phyloP scores from a whole-genome alignment of 495 filamentous ascomycete species.

The Hypoxylon perforatum region DNA sequence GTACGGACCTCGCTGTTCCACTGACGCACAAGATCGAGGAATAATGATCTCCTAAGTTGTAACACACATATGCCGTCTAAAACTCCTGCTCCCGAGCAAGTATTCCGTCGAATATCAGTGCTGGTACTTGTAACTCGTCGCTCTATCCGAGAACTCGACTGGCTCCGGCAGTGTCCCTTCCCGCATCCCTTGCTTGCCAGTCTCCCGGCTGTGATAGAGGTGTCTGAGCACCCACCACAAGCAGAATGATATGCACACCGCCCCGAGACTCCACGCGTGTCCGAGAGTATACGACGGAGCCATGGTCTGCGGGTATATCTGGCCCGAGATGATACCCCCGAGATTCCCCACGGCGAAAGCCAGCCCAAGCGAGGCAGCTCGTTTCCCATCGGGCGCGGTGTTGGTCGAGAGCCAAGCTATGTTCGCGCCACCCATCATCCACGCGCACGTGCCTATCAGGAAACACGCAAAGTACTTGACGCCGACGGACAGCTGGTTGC shows the following conservation, averaged over 20 bases:
- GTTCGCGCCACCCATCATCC: conserved; percentile 56
- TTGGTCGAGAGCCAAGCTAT: conserved; percentile 69
- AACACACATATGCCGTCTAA: not conserved
- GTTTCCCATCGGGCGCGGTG: conserved; percentile 55
- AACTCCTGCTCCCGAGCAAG: no score
- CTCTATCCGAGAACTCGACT: conserved; percentile 36
- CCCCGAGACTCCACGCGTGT: conserved; percentile 47
- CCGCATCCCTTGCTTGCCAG: conserved; percentile 25
- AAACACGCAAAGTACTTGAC: conserved; percentile 74
- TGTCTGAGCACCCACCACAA: conserved; percentile 43
- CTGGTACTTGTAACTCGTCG: conserved; percentile 43
- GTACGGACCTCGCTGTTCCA: no score
- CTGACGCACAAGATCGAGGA: no score
- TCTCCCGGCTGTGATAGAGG: conserved; percentile 41
- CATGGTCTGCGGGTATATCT: conserved; percentile 46
- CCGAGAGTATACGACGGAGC: conserved; percentile 46
- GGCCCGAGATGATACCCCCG: conserved; percentile 51
- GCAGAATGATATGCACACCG: conserved; percentile 37
- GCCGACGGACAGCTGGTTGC: conserved; percentile 60
- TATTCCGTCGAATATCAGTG: conserved; percentile 22
- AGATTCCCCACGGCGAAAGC: conserved; percentile 52
- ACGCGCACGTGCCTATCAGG: conserved; percentile 65
- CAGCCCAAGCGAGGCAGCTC: conserved; percentile 55
- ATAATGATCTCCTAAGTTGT: not conserved
- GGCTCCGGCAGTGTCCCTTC: conserved; percentile 13